Percentiles rank a stretch among this genome's conserved stretches.
Conservation (phyloP, 2,329 filamentous ascomycete genomes). For the Malbranchea zuffiana region DNA sequence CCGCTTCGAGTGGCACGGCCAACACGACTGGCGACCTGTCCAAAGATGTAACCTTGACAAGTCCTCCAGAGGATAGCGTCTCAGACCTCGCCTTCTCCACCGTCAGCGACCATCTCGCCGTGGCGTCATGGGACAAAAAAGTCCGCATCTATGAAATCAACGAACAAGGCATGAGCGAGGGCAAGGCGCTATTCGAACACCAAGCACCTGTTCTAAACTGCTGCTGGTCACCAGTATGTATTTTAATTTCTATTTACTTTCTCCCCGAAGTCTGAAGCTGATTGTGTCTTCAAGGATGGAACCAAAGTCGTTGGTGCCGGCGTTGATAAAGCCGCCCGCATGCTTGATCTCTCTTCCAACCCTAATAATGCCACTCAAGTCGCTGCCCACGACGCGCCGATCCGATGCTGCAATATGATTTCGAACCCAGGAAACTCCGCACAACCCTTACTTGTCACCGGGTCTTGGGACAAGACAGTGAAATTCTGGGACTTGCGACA, state of each 20-base stretch:
- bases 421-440: constrained; percentile 43
- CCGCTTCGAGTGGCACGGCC: constrained; percentile 42
- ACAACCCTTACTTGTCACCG: constrained; percentile 76
- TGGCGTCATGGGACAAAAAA: constrained; percentile 95
- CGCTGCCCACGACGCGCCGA: constrained; percentile 72
- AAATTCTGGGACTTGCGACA: constrained; percentile 48
- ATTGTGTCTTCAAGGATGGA: constrained; percentile 56
- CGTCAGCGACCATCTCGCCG: constrained; percentile 67
- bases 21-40: constrained; percentile 70
- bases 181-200: constrained; percentile 77
- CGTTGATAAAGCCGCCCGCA: constrained; percentile 79
- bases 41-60: constrained; percentile 68
- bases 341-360: constrained; percentile 62
- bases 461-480: constrained; percentile 52
- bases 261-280: constrained; percentile 6
- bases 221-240: constrained; percentile 74
- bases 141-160: constrained; percentile 93
- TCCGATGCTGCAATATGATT: constrained; percentile 68
- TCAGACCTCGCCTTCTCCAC: constrained; percentile 78
- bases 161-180: constrained; percentile 63
- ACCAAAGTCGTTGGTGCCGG: constrained; percentile 77
- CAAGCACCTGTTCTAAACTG: constrained; percentile 73
- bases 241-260: constrained; percentile 4
- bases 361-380: constrained; percentile 55
- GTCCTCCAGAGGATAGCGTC: constrained; percentile 78